A percentile compares a stretch with the other conserved stretches of the same genome.
Conservation (phyloP, 2,329 filamentous ascomycete species). For the Nakataea oryzae region DNA sequence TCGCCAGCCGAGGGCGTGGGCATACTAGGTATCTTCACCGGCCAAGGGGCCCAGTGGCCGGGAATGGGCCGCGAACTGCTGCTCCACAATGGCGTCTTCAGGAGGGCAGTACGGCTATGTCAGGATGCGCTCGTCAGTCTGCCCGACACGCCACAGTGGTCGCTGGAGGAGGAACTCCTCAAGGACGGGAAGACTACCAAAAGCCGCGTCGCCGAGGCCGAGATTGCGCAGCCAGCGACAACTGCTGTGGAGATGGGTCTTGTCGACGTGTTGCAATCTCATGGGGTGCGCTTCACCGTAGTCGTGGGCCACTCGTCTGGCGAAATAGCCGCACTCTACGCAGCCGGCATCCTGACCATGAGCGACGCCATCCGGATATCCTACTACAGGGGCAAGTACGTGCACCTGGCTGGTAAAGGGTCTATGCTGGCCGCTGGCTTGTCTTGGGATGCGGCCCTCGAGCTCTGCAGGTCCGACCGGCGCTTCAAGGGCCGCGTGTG, state of each 20-base stretch:
- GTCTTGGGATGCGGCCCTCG: neutral
- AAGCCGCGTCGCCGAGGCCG: conserved; percentile 8
- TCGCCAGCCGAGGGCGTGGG: conserved; percentile 12
- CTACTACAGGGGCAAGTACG: conserved; percentile 10
- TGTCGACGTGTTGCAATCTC: conserved; percentile 22
- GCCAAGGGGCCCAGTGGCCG: conserved; percentile 20
- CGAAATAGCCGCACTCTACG: conserved; percentile 22
- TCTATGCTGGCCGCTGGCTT: conserved; percentile 32
- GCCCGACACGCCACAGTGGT: conserved; percentile 15
- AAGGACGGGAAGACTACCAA: conserved; percentile 17
- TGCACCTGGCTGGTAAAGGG: conserved; percentile 4
- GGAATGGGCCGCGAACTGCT: conserved; percentile 19
- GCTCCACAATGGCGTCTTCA: neutral
- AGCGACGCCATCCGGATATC: conserved; percentile 11
- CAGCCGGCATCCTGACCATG: conserved; percentile 12
- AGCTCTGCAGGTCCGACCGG: neutral
- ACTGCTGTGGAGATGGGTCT: conserved; percentile 29
- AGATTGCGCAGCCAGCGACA: conserved; percentile 20
- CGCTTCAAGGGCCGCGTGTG: neutral
- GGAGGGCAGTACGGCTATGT: neutral
- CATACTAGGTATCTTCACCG: conserved; percentile 18
- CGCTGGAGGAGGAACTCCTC: conserved; percentile 24
- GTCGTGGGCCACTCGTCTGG: conserved; percentile 26
- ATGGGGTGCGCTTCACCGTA: conserved; percentile 19
- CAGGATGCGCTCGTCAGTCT: conserved; percentile 10